Evolutionary conservation across 2,329 filamentous ascomycete species (phyloP).

Genomic region (Clonostachys sp.): DNA sequence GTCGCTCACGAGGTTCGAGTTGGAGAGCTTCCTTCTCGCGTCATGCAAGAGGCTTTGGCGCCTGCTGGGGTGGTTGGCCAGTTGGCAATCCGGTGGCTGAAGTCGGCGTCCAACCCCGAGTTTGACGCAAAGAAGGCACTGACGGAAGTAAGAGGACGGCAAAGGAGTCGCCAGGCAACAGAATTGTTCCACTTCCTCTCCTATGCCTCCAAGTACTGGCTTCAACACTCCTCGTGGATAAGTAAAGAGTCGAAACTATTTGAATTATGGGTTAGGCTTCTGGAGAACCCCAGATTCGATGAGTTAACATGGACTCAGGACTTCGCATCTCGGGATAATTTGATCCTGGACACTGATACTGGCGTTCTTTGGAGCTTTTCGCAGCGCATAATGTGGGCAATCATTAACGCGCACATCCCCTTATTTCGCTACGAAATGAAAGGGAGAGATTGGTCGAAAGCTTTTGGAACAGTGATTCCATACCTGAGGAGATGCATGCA

Average conservation of each 20-base stretch:
- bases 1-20: neutral
- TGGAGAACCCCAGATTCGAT: neutral
- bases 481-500: neutral
- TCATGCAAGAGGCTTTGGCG: neutral
- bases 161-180: neutral
- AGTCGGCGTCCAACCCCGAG: neutral
- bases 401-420: neutral
- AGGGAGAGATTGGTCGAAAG: neutral
- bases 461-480: neutral
- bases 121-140: neutral
- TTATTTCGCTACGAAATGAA: neutral
- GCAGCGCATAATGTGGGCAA: neutral
- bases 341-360: neutral
- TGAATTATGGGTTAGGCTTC: neutral
- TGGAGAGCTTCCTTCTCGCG: neutral
- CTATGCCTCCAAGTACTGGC: neutral
- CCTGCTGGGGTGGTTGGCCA: neutral
- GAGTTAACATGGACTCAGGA: neutral
- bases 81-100: neutral
- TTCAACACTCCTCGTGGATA: neutral
- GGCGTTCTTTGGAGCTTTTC: neutral
- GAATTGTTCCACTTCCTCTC: neutral
- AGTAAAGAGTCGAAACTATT: neutral
- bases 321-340: neutral
- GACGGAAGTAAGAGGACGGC: neutral